Percentiles rank a stretch among this genome's conserved stretches.
Evolutionary conservation across 345 rosid species (phyloP).

Genomic region (Heritiera littoralis): DNA sequence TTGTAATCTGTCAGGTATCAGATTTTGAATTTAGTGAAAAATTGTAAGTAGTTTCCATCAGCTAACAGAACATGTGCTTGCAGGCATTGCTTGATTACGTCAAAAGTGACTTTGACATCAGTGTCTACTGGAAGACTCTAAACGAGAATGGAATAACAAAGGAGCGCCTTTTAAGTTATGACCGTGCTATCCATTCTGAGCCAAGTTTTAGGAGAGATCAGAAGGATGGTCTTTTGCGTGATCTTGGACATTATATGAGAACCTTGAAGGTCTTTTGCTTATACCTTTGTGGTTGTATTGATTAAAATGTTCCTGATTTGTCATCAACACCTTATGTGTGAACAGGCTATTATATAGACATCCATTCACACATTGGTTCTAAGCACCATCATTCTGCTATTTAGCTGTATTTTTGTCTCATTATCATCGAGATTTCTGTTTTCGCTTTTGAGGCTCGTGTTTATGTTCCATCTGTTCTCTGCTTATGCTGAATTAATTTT

Average conservation of each 20-base stretch:
- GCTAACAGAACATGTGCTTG: conserved; percentile 26
- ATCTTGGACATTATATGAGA: conserved; percentile 93
- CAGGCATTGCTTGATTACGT: conserved; percentile 90
- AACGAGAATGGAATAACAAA: conserved; percentile 90
- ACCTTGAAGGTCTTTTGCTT: conserved; percentile 76
- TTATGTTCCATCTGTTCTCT: conserved; percentile 8
- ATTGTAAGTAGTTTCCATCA: conserved; percentile 7
- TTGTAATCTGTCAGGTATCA: conserved; percentile 91
- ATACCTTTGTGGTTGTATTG: conserved; percentile 16
- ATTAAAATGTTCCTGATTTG: neutral
- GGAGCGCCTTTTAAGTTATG: conserved; percentile 93
- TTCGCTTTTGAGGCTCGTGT: conserved; percentile 1
- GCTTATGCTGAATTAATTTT: conserved; percentile 9
- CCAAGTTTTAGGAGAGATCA: conserved; percentile 82
- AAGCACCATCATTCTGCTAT: conserved; percentile 13
- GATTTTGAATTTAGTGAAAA: conserved; percentile 23
- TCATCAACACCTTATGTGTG: neutral
- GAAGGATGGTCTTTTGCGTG: conserved; percentile 83
- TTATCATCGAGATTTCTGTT: neutral
- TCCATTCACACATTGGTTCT: conserved; percentile 23
- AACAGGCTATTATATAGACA: neutral
- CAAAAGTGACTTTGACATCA: conserved; percentile 71
- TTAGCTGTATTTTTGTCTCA: conserved; percentile 19
- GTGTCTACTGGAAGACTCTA: conserved; percentile 95
- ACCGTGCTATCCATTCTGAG: conserved; percentile 88